Base-by-base conservation (phyloP, 108 stramenopile species). In the Conticribra guillardii region DNA sequence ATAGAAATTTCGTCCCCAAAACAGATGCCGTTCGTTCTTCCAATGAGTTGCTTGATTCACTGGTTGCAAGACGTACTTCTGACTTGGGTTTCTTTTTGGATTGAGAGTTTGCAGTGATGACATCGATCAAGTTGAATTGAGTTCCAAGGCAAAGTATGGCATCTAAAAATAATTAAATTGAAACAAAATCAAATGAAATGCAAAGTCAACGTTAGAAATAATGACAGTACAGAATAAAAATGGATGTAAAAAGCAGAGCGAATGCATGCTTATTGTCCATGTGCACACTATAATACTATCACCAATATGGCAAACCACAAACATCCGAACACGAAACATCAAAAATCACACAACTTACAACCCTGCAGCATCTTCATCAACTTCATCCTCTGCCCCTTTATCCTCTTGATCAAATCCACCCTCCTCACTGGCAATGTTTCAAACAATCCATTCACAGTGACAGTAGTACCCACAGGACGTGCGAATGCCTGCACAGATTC, bases 391-490 rank as follows among this genome's bases (percentile, higher is more conserved):
- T 96, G 91, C 15, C 24, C 58, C 47, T 83, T 79, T 41, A 96
- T 90, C 53, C 87, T 65, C 54, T 87, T 82, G 9, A 51, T 60
- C 73, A 95, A 71, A 61, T 95, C 93, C 3, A 69, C 82, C 56
- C 91, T 79, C 47, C 96, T 74, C 15, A 95, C 96, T 0, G 96
- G 96, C 33, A 97, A 68, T 11, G 80, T 55, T 16, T 89, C 84
- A 73, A 95, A 93, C 8, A 95, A 76, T 31, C 86, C 78, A 22
- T 86, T 74, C 5, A 97, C 91, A 22, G 84, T 79, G 2, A 95
- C 94, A 9, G 94, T 97, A 3, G 96, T 97, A 2, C 96, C 96
- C 11, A 91, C 78, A 56, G 82, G 78, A 47, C 87, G 78, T 28
- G 88, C 81, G 2, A 84, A 57, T 0, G 62, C 29, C 18, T 49